A percentile compares a stretch with the other conserved stretches of the same genome.
Evolutionary conservation across 169 alveolate species (phyloP).

Genomic region (Eimeria maxima): DNA sequence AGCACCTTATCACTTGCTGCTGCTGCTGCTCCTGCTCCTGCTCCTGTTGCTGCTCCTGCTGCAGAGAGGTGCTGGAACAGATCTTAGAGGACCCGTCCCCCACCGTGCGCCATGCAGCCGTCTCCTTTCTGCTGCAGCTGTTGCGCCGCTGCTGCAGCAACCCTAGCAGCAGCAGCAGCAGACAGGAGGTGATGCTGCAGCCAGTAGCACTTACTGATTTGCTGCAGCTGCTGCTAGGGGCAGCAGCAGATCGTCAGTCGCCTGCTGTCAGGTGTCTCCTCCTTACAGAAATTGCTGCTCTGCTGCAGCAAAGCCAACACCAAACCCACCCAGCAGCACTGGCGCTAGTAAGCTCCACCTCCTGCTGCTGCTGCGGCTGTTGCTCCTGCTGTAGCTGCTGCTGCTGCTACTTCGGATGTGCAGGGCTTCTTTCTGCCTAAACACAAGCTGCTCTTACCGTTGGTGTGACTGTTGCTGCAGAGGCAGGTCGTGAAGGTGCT

Average conservation of each 20-base stretch:
- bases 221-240: conserved; percentile 7
- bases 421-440: neutral
- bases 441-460: too few species aligned
- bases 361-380: conserved; percentile 26
- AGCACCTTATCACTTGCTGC: neutral
- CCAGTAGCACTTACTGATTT: conserved; percentile 2
- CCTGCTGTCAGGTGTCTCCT: conserved; percentile 55
- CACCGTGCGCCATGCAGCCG: conserved; percentile 47
- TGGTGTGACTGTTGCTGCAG: conserved; percentile 8
- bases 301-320: conserved; percentile 9
- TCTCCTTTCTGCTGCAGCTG: conserved; percentile 27
- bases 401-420: neutral
- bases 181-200: conserved; percentile 4
- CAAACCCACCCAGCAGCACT: neutral
- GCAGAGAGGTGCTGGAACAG: conserved; percentile 53
- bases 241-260: conserved; percentile 26
- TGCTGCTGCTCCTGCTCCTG: conserved; percentile 28
- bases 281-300: neutral
- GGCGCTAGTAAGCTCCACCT: neutral
- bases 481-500: neutral
- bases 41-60: conserved; percentile 22
- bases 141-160: conserved; percentile 61
- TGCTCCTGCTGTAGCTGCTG: conserved; percentile 9
- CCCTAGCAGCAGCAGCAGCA: neutral
- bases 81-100: conserved; percentile 67